Evolutionary conservation across 495 filamentous ascomycete species (phyloP).

Genomic region (Podospora australis): DNA sequence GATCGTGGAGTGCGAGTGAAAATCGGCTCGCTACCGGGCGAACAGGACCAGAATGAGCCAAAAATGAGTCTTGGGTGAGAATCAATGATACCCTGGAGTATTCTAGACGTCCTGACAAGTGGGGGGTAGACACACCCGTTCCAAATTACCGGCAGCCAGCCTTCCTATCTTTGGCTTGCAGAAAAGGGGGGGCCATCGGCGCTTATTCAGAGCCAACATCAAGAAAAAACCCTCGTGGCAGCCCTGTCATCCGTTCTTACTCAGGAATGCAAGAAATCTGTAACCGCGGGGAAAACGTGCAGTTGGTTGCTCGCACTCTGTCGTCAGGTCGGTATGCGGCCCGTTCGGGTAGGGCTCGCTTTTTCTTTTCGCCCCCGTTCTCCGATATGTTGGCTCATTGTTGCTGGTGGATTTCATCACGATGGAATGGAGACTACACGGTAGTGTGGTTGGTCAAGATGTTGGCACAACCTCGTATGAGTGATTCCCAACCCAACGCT

Average conservation of each 20-base stretch:
- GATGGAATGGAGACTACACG: too few species aligned
- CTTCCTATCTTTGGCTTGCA: slow-evolving; percentile 9
- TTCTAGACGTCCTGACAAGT: not conserved
- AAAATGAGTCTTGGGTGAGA: too few species aligned
- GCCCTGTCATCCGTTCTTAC: not conserved
- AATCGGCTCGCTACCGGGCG: slow-evolving; percentile 1
- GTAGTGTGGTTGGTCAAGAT: too few species aligned
- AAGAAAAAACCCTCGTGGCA: slow-evolving; percentile 10
- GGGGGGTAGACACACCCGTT: not conserved
- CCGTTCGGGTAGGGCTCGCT: not conserved
- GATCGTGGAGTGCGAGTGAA: too few species aligned
- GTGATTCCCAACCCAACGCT: too few species aligned
- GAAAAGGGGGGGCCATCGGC: slow-evolving; percentile 3
- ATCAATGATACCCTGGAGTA: not conserved
- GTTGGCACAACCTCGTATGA: too few species aligned
- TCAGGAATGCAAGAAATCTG: slow-evolving; percentile 2
- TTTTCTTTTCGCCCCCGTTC: not conserved
- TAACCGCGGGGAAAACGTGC: not conserved
- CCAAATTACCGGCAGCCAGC: not conserved
- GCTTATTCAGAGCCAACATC: slow-evolving; percentile 11
- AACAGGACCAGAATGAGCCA: not conserved
- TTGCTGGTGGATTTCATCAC: too few species aligned
- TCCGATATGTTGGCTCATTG: not conserved
- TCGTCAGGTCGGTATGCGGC: not conserved
- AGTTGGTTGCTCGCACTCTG: not conserved